These are phyloP conservation scores for Colletotrichum horii DNA, from an alignment of 2,329 filamentous ascomycete species.

Conservation along the genomic window DNA sequence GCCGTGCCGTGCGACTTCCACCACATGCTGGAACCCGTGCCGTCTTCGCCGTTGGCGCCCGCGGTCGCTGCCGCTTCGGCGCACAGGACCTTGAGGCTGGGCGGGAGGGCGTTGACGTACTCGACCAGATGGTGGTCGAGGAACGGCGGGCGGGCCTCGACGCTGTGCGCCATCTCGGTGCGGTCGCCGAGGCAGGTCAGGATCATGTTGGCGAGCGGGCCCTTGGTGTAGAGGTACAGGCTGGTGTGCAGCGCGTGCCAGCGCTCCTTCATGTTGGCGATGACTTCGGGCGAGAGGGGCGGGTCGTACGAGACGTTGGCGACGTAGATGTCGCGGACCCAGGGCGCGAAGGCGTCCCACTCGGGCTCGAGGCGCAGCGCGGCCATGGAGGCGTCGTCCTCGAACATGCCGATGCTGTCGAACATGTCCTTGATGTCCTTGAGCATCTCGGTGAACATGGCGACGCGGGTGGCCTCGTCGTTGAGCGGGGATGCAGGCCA, in stretches of 20 bases:
- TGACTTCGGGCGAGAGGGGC: constrained; percentile 20
- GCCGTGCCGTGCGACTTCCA: constrained; percentile 13
- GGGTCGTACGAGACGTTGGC: constrained; percentile 11
- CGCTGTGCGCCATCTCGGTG: constrained; percentile 39
- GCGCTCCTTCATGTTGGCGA: constrained; percentile 26
- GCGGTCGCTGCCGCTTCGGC: neutral
- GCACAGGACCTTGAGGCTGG: constrained; percentile 31
- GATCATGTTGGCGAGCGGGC: constrained; percentile 29
- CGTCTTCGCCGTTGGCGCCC: neutral
- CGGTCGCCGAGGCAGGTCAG: constrained; percentile 36
- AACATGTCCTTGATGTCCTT: constrained; percentile 14
- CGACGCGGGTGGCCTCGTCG: neutral
- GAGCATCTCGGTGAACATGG: constrained; percentile 12
- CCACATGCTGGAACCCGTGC: constrained; percentile 45
- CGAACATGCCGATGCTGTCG: constrained; percentile 15
- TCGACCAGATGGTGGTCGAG: constrained; percentile 36
- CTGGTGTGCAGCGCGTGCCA: constrained; percentile 35
- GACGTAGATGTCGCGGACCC: constrained; percentile 24
- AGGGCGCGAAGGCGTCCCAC: constrained; percentile 15
- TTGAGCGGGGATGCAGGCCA: constrained; percentile 28
- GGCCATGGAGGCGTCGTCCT: constrained; percentile 1
- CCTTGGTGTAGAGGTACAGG: constrained; percentile 30
- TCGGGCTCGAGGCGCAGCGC: constrained; percentile 5
- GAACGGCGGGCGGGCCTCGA: constrained; percentile 40
- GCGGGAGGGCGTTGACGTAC: constrained; percentile 34